Evolutionary conservation across 768 basidiomycete species (phyloP).

Genomic region (Trametes maxima): DNA sequence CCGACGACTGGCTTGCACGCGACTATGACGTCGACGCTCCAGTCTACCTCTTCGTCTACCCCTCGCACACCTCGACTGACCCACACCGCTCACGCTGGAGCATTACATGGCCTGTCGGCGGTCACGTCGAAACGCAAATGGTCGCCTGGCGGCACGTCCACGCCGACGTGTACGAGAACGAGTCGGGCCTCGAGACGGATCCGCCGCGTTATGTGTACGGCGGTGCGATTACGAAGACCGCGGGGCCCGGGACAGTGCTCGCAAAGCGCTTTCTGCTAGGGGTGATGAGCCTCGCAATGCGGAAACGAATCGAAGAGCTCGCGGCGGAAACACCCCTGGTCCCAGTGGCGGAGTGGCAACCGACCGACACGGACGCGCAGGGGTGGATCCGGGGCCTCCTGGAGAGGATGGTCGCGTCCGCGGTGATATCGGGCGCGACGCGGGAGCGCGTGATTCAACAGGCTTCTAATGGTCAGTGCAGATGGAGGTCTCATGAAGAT

Average conservation of each 20-base stretch:
- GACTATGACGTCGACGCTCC: slow-evolving; percentile 16
- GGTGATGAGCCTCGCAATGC: slow-evolving; percentile 2
- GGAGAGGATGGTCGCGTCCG: slow-evolving; percentile 11
- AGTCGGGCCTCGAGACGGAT: slow-evolving; percentile 11
- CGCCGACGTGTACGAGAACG: slow-evolving; percentile 13
- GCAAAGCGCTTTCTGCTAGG: slow-evolving; percentile 15
- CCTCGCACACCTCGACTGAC: slow-evolving; percentile 9
- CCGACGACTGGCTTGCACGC: slow-evolving; percentile 23
- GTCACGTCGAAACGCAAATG: neutral
- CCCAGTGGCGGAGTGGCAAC: neutral
- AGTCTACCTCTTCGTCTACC: slow-evolving; percentile 18
- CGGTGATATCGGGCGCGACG: neutral
- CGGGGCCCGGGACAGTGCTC: slow-evolving; percentile 11
- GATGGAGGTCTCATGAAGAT: neutral
- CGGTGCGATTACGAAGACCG: slow-evolving; percentile 18
- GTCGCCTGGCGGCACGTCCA: slow-evolving; percentile 20
- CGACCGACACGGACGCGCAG: slow-evolving; percentile 6
- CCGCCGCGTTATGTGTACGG: slow-evolving; percentile 11
- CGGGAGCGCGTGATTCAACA: slow-evolving; percentile 4
- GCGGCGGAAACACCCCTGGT: slow-evolving; percentile 11
- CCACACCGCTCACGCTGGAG: slow-evolving; percentile 12
- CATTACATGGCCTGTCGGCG: slow-evolving; percentile 17
- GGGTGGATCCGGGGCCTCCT: slow-evolving; percentile 12
- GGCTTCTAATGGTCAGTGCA: neutral
- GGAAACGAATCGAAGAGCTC: slow-evolving; percentile 9